Evolutionary conservation across 2,329 filamentous ascomycete species (phyloP).

Genomic region (Coniochaeta sp.): DNA sequence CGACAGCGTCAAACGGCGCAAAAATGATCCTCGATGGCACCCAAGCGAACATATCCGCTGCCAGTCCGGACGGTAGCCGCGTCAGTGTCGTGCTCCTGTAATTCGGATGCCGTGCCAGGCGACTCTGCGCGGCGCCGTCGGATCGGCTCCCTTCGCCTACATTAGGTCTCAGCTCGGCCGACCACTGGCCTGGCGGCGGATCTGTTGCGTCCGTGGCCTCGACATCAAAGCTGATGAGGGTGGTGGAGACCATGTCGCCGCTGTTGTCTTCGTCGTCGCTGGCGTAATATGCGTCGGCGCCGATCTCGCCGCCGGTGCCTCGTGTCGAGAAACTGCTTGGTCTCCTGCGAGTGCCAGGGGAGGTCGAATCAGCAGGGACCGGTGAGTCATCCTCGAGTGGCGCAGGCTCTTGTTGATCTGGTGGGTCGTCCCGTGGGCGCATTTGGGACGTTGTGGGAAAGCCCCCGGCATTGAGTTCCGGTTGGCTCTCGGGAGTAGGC

Average conservation of each 20-base stretch:
- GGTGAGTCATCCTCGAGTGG: constrained; percentile 17
- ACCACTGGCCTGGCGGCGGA: constrained; percentile 46
- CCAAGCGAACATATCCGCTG: constrained; percentile 38
- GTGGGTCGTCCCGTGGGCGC: background rate
- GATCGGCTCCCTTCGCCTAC: constrained; percentile 4
- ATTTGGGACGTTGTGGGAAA: background rate
- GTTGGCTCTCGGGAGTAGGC: background rate
- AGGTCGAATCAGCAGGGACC: constrained; percentile 16
- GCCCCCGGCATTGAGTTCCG: constrained; percentile 3
- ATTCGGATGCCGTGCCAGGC: constrained; percentile 10
- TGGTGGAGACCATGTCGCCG: constrained; percentile 42
- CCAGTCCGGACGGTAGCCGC: constrained; percentile 38
- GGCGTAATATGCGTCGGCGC: constrained; percentile 35
- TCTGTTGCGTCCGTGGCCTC: constrained; percentile 47
- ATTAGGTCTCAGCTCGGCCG: constrained; percentile 49
- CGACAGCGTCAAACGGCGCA: constrained; percentile 38
- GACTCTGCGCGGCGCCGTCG: background rate
- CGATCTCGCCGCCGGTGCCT: constrained; percentile 8
- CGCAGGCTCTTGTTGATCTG: background rate
- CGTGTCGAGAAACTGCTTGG: constrained; percentile 39
- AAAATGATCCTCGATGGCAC: constrained; percentile 32
- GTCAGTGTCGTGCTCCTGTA: constrained; percentile 38
- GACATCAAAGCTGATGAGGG: constrained; percentile 54
- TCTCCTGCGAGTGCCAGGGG: constrained; percentile 27
- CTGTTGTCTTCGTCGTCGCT: constrained; percentile 45